Conservation (phyloP, 306 rosid species). For the Lithocarpus polystachyus region DNA sequence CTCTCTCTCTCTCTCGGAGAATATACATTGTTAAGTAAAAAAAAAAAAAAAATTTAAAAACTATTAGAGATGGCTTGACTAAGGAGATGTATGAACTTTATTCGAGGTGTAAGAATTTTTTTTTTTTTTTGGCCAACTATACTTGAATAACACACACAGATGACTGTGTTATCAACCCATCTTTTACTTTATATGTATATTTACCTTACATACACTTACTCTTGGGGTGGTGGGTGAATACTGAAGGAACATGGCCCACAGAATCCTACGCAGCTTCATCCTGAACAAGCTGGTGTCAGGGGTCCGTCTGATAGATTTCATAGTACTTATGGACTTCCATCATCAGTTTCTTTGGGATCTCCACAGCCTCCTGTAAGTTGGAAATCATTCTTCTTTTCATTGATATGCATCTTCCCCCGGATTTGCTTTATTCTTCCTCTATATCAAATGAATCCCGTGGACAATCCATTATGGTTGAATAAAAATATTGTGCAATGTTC, state of each 20-base stretch:
- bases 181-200: constrained; percentile 14
- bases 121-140: neutral
- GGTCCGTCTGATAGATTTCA: constrained; percentile 51
- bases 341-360: constrained; percentile 65
- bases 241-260: constrained; percentile 68
- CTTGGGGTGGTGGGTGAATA: constrained; percentile 30
- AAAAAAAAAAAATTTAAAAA: neutral
- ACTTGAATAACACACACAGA: neutral
- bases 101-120: neutral
- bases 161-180: neutral
- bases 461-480: neutral
- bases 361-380: constrained; percentile 73
- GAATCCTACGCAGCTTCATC: constrained; percentile 51
- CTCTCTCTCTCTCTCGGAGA: neutral
- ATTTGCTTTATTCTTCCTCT: constrained; percentile 5
- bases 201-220: constrained; percentile 6
- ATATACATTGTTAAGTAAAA: neutral
- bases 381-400: constrained; percentile 24
- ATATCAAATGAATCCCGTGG: neutral
- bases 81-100: neutral
- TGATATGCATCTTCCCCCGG: neutral
- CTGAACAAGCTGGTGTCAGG: constrained; percentile 55
- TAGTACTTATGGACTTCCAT: constrained; percentile 50
- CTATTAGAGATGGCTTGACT: neutral
- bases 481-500: constrained; percentile 4